Evolutionary conservation across 805 yeast genomes (phyloP).

Genomic region (Nakazawaea ambrosiae): DNA sequence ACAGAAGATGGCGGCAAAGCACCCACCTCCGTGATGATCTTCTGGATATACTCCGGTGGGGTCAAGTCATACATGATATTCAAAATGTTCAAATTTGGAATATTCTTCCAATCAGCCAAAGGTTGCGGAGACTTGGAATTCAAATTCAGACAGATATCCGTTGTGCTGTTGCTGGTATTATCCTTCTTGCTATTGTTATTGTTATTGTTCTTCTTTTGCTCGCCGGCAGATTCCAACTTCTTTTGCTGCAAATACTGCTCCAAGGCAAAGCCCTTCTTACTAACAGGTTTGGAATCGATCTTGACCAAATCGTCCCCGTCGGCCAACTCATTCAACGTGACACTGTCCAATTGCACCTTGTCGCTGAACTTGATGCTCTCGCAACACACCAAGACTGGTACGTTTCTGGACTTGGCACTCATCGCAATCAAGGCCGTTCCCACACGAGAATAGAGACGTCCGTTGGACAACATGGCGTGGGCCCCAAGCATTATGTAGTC

Average conservation of each 20-base stretch:
- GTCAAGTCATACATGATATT: constrained; percentile 91
- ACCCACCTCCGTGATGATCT: constrained; percentile 93
- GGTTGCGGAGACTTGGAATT: constrained; percentile 26
- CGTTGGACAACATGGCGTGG: constrained; percentile 94
- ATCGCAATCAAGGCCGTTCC: constrained; percentile 93
- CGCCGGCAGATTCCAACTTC: constrained; percentile 25
- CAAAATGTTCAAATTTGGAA: constrained; percentile 61
- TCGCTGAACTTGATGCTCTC: constrained; percentile 93
- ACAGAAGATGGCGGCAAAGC: constrained; percentile 97
- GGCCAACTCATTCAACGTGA: constrained; percentile 85
- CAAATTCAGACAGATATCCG: not conserved
- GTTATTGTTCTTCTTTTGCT: constrained; percentile 20
- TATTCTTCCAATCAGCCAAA: constrained; percentile 55
- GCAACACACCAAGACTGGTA: constrained; percentile 93
- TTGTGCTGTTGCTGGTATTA: constrained; percentile 6
- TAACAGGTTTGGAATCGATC: constrained; percentile 43
- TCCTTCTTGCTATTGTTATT: constrained; percentile 19
- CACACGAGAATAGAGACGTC: constrained; percentile 85
- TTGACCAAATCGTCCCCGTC: constrained; percentile 67
- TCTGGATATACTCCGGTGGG: constrained; percentile 88
- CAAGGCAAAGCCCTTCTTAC: constrained; percentile 55
- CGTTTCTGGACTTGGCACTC: constrained; percentile 79
- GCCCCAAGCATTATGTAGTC: constrained; percentile 93
- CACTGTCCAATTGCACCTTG: constrained; percentile 93
- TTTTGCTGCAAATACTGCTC: constrained; percentile 50